Evolutionary conservation across 1,284 basidiomycete genomes (phyloP), one percentile per base, ranked within the genome.

Genomic region (Hypsizygus ulmarius): DNA sequence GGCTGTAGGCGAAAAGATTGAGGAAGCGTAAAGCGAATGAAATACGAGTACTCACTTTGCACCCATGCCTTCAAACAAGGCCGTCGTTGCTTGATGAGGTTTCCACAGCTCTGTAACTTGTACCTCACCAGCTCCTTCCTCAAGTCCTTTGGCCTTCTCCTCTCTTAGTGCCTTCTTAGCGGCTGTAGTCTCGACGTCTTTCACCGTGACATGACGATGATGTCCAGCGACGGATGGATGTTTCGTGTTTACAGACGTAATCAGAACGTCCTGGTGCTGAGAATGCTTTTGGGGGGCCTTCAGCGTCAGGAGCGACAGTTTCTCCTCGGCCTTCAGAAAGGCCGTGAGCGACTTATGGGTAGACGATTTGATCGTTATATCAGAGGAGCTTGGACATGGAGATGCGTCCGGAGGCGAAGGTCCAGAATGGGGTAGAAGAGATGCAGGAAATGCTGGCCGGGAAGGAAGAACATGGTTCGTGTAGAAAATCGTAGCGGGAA

Each of bases 321-420:
- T 93, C 51, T 87, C 84, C 3, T 75, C 71, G 15, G 77, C 61
- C 61, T 90, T 93, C 60, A 95, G 75, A 68, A 94, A 92, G 1
- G 81, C 74, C 2, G 83, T 78, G 14, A 94, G 75, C 34, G 90
- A 90, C 66, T 93, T 95, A 72, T 86, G 78, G 6, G 78, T 76
- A 2, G 79, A 93, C 46, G 79, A 77, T 60, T 85, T 93, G 65
- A 84, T 82, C 3, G 67, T 70, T 30, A 75, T 69, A 28, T 71
- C 70, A 5, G 66, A 64, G 0, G 64, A 60, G 29, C 64, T 64
- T 5, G 67, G 58, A 19, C 56, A 59, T 3, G 56, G 57, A n/a
- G 54, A 47, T 16, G 56, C 52, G 12, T 50, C 49, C 57, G 74
- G 72, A 42, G 70, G 71, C 38, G 62, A 71, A 37, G 69, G 75